Percentiles rank a stretch among this genome's conserved stretches.
Conservation (phyloP, 495 filamentous ascomycete genomes). For the Talaromyces trachyspermus region DNA sequence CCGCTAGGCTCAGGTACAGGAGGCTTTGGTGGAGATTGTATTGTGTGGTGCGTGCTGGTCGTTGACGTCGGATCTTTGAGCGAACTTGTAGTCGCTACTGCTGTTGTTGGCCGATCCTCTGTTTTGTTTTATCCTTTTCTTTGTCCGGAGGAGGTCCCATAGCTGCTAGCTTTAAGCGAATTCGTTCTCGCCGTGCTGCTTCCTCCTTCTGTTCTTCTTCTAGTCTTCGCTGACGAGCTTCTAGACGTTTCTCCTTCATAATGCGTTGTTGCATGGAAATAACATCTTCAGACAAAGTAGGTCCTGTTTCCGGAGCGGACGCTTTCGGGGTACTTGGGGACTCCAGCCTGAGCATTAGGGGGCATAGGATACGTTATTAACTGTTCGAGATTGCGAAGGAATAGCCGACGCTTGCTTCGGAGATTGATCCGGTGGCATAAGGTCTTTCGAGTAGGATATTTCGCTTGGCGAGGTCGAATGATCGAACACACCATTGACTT, state of each 20-base stretch:
- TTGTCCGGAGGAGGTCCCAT: constrained; percentile 60
- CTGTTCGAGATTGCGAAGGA: constrained; percentile 42
- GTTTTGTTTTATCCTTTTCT: constrained; percentile 39
- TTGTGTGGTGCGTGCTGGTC: constrained; percentile 13
- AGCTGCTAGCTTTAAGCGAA: constrained; percentile 72
- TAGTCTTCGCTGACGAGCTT: constrained; percentile 66
- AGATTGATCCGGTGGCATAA: constrained; percentile 14
- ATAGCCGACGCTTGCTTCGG: constrained; percentile 20
- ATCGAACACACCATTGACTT: constrained; percentile 34
- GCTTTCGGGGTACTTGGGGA: constrained; percentile 18
- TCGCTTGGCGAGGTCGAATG: constrained; percentile 23
- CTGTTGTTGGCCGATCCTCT: constrained; percentile 21
- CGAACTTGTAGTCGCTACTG: constrained; percentile 11
- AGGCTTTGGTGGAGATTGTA: constrained; percentile 45
- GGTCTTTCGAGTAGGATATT: constrained; percentile 15
- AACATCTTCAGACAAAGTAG: constrained; percentile 45
- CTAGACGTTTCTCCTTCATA: constrained; percentile 75
- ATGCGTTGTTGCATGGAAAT: constrained; percentile 67
- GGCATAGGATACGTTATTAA: constrained; percentile 40
- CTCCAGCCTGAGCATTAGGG: constrained; percentile 25
- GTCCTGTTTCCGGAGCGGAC: constrained; percentile 20
- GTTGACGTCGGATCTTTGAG: constrained; percentile 14
- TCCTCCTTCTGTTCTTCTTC: constrained; percentile 81
- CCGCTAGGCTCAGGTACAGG: constrained; percentile 45
- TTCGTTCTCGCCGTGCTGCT: constrained; percentile 70